phyloP scores from a whole-genome alignment of 768 basidiomycete genomes.

The Rubroboletus pulcherrimus region DNA sequence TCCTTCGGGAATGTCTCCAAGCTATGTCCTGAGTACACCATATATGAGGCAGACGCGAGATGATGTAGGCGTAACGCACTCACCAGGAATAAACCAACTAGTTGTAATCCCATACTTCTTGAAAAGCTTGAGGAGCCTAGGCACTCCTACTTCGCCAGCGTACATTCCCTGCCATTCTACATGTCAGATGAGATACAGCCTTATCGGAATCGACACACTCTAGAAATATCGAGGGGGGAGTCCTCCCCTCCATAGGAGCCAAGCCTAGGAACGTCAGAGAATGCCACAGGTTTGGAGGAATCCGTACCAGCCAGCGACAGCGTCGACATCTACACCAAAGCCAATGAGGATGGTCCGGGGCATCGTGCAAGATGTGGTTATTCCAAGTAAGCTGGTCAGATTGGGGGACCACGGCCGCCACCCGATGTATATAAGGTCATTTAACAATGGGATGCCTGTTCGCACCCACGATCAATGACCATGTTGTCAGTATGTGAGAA shows the following conservation, averaged over 20 bases:
- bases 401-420: not conserved
- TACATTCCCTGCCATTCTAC: conserved; percentile 50
- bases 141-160: conserved; percentile 71
- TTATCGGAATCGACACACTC: conserved; percentile 31
- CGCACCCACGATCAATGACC: not conserved
- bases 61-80: not conserved
- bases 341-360: conserved; percentile 53
- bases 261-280: conserved; percentile 39
- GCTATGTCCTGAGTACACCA: conserved; percentile 50
- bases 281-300: not conserved
- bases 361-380: conserved; percentile 32
- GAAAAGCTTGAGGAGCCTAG: conserved; percentile 67
- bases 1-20: conserved; percentile 71
- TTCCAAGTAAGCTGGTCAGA: not conserved
- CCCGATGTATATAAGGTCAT: not conserved
- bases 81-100: conserved; percentile 76
- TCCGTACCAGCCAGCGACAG: conserved; percentile 65
- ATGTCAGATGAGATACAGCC: not conserved
- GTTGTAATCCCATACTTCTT: conserved; percentile 63
- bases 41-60: not conserved
- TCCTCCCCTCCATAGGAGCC: conserved; percentile 77
- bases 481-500: not conserved
- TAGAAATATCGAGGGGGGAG: conserved; percentile 64
- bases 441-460: not conserved
- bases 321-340: conserved; percentile 74